Conservation (phyloP, 148 eudicot genomes). For the Camellia lanceoleosa region DNA sequence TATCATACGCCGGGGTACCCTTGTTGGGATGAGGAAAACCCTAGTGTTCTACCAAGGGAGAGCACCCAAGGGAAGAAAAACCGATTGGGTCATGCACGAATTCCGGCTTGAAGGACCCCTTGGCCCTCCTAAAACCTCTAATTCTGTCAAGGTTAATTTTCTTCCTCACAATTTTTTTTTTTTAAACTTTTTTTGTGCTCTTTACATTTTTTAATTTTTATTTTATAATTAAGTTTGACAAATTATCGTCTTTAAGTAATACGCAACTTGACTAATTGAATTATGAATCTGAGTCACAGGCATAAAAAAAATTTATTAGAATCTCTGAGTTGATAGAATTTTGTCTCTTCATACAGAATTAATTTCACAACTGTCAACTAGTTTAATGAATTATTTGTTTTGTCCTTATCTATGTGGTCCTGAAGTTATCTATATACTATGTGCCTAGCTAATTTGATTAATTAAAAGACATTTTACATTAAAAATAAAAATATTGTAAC, state of each 20-base stretch:
- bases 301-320: background rate
- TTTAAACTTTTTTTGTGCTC: background rate
- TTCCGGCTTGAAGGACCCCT: conserved; percentile 67
- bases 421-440: background rate
- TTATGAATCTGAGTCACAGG: background rate
- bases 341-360: background rate
- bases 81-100: conserved; percentile 98
- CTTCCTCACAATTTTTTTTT: background rate
- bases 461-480: background rate
- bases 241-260: no score
- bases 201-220: no score
- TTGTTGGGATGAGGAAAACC: conserved; percentile 91
- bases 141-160: conserved; percentile 39
- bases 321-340: background rate
- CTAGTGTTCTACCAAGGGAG: conserved; percentile 85
- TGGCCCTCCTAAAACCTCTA: conserved; percentile 31
- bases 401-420: conserved; percentile 9
- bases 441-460: background rate
- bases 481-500: background rate
- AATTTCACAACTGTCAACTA: background rate
- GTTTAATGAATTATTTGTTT: background rate
- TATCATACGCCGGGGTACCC: conserved; percentile 32
- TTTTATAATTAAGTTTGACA: no score
- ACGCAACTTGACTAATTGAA: background rate
- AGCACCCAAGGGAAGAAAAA: conserved; percentile 85